A percentile compares a stretch with the other conserved stretches of the same genome.
Conservation (phyloP, 2,329 filamentous ascomycete species). For the Juglanconis oblonga region DNA sequence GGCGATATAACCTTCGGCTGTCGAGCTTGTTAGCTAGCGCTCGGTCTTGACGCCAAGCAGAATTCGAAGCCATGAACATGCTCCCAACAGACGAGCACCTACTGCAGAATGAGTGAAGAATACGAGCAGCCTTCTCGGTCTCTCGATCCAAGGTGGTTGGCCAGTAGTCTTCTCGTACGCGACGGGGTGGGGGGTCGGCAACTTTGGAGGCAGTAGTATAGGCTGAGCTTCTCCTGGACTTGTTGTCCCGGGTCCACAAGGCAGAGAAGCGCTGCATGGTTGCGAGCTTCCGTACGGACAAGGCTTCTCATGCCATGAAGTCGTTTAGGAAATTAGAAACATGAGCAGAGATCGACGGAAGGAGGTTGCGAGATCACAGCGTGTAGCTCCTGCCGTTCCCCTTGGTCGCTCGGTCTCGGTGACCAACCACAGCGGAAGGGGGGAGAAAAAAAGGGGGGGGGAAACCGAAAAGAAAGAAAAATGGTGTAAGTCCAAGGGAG, state of each 20-base stretch:
- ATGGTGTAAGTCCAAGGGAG: too few relatives aligned
- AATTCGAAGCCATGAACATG: background rate
- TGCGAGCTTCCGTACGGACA: slow-evolving; percentile 8
- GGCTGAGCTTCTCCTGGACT: slow-evolving; percentile 19
- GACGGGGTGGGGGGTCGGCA: slow-evolving; percentile 23
- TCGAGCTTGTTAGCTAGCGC: background rate
- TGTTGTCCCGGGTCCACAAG: slow-evolving; percentile 37
- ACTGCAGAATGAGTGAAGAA: slow-evolving; percentile 89
- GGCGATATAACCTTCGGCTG: slow-evolving; percentile 16
- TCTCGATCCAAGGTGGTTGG: slow-evolving; percentile 76
- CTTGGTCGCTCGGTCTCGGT: background rate
- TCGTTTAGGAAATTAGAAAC: slow-evolving; percentile 20
- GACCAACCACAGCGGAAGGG: background rate
- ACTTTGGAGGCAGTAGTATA: slow-evolving; percentile 1
- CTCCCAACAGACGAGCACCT: slow-evolving; percentile 31
- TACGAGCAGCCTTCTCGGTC: slow-evolving; percentile 86
- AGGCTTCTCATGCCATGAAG: slow-evolving; percentile 17
- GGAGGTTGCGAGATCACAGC: background rate
- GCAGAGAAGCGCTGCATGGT: slow-evolving; percentile 46
- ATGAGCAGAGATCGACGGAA: slow-evolving; percentile 3
- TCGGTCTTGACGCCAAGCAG: background rate
- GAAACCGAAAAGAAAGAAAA: too few relatives aligned
- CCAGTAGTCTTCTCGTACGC: slow-evolving; percentile 31
- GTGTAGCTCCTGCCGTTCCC: background rate
- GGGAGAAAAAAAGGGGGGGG: background rate